phyloP scores from a whole-genome alignment of 768 basidiomycete genomes.

The Amanita inopinata region DNA sequence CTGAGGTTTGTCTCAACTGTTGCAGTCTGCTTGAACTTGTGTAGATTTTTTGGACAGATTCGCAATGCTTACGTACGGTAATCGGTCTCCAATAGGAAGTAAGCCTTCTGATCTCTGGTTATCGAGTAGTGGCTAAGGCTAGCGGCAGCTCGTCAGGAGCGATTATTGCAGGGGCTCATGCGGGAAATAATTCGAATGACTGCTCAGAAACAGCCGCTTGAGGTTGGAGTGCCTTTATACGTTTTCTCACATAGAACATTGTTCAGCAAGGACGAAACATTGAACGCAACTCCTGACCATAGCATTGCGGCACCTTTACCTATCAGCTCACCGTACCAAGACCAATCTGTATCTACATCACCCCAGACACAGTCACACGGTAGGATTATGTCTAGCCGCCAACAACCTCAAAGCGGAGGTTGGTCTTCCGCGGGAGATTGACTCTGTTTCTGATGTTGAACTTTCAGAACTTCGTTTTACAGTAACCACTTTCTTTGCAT shows the following conservation, averaged over 20 bases:
- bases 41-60: constrained; percentile 34
- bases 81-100: constrained; percentile 78
- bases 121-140: constrained; percentile 8
- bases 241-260: constrained; percentile 66
- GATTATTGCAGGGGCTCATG: constrained; percentile 75
- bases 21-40: constrained; percentile 1
- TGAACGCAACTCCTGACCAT: constrained; percentile 20
- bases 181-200: constrained; percentile 78
- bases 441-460: too few relatives aligned
- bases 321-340: constrained; percentile 25
- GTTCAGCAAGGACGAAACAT: constrained; percentile 40
- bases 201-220: constrained; percentile 67
- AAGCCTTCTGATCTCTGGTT: constrained; percentile 20
- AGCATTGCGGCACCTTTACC: constrained; percentile 27
- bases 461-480: too few relatives aligned
- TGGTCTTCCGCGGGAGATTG: too few relatives aligned
- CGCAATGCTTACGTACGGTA: constrained; percentile 77
- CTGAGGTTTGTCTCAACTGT: constrained; percentile 37
- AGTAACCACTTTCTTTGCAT: too few relatives aligned
- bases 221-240: constrained; percentile 73
- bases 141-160: constrained; percentile 67
- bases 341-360: not conserved
- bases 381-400: too few relatives aligned
- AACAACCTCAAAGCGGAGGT: too few relatives aligned
- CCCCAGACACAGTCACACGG: too few relatives aligned